Evolutionary conservation across 2,329 filamentous ascomycete genomes (phyloP), one percentile per base, ranked within the genome.

Genomic region (Fusarium neocosmosporiellum): DNA sequence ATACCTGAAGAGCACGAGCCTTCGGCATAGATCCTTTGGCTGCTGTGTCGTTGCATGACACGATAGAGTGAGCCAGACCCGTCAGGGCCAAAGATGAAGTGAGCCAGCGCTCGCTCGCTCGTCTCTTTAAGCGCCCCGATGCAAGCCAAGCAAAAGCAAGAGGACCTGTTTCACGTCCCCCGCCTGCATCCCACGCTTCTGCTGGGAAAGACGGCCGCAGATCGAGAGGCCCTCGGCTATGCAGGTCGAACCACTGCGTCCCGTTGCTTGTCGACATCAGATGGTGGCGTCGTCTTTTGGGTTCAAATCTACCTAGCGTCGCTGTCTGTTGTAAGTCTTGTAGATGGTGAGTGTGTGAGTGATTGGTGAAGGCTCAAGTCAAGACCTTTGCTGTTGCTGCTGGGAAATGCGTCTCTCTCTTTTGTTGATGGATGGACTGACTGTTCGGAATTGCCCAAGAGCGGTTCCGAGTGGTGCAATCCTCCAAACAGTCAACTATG

Each of bases 171-270:
- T 74, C 74, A 75, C 68, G 62, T 59, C 60, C 71, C 75, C 74
- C 59, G 66, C 70, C 71, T 77, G 72, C 72, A 77, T 78, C 77
- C 75, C 77, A 77, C 74, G 76, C 78, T 79, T 78, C 75, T 78
- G 80, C 79, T 81, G 74, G 75, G 69, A 75, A 75, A 68, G 70
- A 55, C 70, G 79, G 79, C 73, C 79, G 80, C 80, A 82, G 78
- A 79, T 78, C 74, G 71, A 77, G 79, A 78, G 80, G 71, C 81
- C 80, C 78, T 82, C 81, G 80, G 81, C 71, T 82, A 82, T 83
- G 81, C 81, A 82, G 75, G 78, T 77, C 77, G 77, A 78, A 76
- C 74, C 75, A 76, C 69, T 77, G 69, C 72, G 65, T 72, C 69
- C 69, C 65, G 55, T 59, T 69, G 69, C 61, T 73, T 46, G 48